A percentile compares a stretch with the other conserved stretches of the same genome.
Conservation (phyloP, 768 basidiomycete species). For the Chlorophyllum brunneum region DNA sequence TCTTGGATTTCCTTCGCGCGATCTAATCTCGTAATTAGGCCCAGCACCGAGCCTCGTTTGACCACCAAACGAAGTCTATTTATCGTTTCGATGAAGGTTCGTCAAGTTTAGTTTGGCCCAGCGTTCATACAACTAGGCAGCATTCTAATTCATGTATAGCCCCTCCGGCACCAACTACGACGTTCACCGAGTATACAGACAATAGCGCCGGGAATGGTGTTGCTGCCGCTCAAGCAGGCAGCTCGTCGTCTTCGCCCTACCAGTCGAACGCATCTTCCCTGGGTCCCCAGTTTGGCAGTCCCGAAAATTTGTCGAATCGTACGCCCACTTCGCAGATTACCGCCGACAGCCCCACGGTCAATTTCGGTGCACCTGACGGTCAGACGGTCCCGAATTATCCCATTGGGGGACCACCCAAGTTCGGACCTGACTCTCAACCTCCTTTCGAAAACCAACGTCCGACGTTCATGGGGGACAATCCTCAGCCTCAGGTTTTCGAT, state of each 20-base stretch:
- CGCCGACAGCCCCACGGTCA: constrained; percentile 2
- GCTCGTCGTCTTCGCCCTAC: constrained; percentile 7
- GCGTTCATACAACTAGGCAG: neutral
- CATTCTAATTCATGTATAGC: neutral
- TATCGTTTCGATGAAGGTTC: constrained; percentile 9
- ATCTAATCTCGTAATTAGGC: neutral
- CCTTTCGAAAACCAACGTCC: constrained; percentile 5
- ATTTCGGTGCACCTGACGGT: neutral
- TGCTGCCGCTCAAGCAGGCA: neutral
- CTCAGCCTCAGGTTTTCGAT: constrained; percentile 9
- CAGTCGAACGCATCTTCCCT: neutral
- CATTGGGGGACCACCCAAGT: constrained; percentile 2
- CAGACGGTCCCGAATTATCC: neutral
- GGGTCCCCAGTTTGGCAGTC: constrained; percentile 3
- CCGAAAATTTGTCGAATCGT: neutral
- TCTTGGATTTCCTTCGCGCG: too few relatives aligned
- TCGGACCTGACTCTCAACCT: neutral
- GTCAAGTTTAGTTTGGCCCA: neutral
- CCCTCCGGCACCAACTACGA: neutral
- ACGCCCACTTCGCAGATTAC: neutral
- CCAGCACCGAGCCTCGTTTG: constrained; percentile 1
- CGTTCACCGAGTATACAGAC: neutral
- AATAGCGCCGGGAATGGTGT: neutral
- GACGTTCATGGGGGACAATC: constrained; percentile 3
- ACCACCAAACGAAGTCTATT: constrained; percentile 1